A percentile compares a stretch with the other conserved stretches of the same genome.
These are phyloP conservation scores for Rhizophagus prolifer DNA, from an alignment of 192 early-diverging fungal species.

Conservation along the genomic window DNA sequence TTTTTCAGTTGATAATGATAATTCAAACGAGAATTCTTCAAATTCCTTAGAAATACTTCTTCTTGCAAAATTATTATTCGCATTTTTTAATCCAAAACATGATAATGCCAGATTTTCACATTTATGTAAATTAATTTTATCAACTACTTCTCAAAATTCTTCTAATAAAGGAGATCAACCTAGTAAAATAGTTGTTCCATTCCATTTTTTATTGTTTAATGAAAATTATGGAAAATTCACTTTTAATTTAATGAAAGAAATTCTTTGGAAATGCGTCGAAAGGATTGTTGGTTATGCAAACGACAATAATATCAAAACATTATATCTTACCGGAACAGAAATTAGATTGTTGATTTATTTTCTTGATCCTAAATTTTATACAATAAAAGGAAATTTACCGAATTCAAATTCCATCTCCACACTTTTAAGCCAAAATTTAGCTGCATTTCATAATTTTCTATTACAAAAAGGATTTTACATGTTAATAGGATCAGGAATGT, in stretches of 20 bases:
- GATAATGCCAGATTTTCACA: slow-evolving; percentile 12
- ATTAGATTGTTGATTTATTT: slow-evolving; percentile 36
- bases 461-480: slow-evolving; percentile 16
- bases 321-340: slow-evolving; percentile 43
- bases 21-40: background rate
- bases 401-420: background rate
- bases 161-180: background rate
- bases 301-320: background rate
- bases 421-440: background rate
- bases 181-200: background rate
- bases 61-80: background rate
- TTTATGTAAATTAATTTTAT: slow-evolving; percentile 14
- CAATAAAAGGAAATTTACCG: slow-evolving; percentile 27
- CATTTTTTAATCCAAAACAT: slow-evolving; percentile 2
- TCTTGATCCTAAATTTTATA: slow-evolving; percentile 37
- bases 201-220: slow-evolving; percentile 5
- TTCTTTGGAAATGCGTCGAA: background rate
- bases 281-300: background rate
- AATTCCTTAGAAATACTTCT: background rate
- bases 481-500: background rate
- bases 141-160: background rate
- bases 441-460: background rate
- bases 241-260: slow-evolving; percentile 8
- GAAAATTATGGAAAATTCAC: background rate
- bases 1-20: background rate